Percentiles rank a stretch among this genome's conserved stretches.
Evolutionary conservation across 2,329 filamentous ascomycete genomes (phyloP).

Genomic region (Aspergillus tanneri): DNA sequence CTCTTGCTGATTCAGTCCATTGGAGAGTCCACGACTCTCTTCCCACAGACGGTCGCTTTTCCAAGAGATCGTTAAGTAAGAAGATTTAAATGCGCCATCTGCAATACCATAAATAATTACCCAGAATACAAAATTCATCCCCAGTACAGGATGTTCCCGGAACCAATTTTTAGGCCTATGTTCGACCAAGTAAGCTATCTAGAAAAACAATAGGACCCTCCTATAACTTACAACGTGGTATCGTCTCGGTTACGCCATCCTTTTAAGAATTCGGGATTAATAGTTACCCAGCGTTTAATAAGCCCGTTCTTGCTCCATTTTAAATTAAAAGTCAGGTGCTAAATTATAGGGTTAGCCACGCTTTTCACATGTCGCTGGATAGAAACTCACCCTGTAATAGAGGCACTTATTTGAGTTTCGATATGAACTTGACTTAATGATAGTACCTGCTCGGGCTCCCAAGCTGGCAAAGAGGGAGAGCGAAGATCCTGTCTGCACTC

Average conservation of each 20-base stretch:
- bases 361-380: not conserved
- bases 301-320: slow-evolving; percentile 10
- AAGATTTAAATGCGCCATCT: slow-evolving; percentile 20
- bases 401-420: slow-evolving; percentile 16
- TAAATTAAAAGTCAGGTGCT: slow-evolving; percentile 20
- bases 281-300: slow-evolving; percentile 17
- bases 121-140: slow-evolving; percentile 24
- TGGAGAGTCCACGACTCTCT: slow-evolving; percentile 21
- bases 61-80: slow-evolving; percentile 17
- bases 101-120: slow-evolving; percentile 21
- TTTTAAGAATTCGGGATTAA: slow-evolving; percentile 21
- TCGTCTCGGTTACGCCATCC: slow-evolving; percentile 14
- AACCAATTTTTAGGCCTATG: slow-evolving; percentile 23
- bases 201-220: not conserved
- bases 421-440: slow-evolving; percentile 13
- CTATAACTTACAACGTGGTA: slow-evolving; percentile 6
- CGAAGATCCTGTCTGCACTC: not conserved
- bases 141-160: slow-evolving; percentile 17
- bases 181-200: not conserved
- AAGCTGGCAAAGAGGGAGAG: not conserved
- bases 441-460: not conserved
- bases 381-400: slow-evolving; percentile 18
- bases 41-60: slow-evolving; percentile 10
- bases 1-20: slow-evolving; percentile 9
- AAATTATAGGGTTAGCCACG: not conserved